A percentile compares a stretch with the other conserved stretches of the same genome.
Evolutionary conservation across 495 filamentous ascomycete species (phyloP).

Genomic region (Xanthoparmelia taractica): DNA sequence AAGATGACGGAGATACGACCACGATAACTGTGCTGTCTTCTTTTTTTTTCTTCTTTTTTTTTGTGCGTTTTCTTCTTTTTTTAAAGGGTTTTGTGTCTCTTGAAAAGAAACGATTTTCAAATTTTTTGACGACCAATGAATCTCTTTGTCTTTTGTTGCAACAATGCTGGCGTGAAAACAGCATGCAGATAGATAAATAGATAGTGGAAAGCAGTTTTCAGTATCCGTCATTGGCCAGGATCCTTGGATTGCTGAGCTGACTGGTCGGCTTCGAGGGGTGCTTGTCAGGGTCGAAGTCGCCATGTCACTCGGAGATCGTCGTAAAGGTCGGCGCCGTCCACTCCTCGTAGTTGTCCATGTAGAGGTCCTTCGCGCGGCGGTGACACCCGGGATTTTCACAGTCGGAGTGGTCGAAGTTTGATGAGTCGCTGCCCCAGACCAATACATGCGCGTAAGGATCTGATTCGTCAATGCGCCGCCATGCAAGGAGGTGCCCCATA

Average conservation of each 20-base stretch:
- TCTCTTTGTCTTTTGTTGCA: conserved; percentile 2
- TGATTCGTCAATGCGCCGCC: background rate
- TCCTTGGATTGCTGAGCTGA: background rate
- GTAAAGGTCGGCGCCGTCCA: background rate
- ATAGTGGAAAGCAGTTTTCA: background rate
- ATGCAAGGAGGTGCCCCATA: background rate
- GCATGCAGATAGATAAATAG: background rate
- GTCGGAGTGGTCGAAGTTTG: background rate
- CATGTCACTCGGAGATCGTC: background rate
- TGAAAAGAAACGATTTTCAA: background rate
- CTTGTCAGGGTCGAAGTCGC: conserved; percentile 4
- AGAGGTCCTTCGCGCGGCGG: background rate
- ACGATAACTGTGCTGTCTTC: background rate
- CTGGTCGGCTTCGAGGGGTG: background rate
- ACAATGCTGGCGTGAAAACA: background rate
- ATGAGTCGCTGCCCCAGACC: background rate
- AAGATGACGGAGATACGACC: background rate
- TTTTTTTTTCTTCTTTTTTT: no score
- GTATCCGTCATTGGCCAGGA: background rate
- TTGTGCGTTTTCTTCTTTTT: no score
- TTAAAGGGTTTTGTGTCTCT: background rate
- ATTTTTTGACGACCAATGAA: conserved; percentile 3
- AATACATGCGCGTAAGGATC: background rate
- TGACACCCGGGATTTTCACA: background rate
- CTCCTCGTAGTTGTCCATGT: background rate